These are phyloP conservation scores for Pyrenula aspistea DNA, from an alignment of 495 filamentous ascomycete species.

Conservation along the genomic window DNA sequence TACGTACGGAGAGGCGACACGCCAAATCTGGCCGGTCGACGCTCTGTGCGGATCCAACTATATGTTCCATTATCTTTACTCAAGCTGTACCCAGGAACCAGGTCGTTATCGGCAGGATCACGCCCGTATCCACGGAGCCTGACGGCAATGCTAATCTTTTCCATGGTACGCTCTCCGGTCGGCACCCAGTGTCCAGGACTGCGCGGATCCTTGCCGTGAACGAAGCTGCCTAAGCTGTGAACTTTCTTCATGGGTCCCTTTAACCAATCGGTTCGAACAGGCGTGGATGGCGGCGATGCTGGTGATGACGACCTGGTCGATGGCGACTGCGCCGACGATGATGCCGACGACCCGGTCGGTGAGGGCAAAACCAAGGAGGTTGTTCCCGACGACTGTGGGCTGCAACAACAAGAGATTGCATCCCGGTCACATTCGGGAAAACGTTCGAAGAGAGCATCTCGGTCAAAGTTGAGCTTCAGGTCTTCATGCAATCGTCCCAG, in stretches of 20 bases:
- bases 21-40: neutral
- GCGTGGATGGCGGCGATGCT: neutral
- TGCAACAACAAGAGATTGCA: neutral
- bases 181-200: neutral
- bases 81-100: neutral
- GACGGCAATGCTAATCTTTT: neutral
- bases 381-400: neutral
- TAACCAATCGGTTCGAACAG: neutral
- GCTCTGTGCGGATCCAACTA: neutral
- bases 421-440: neutral
- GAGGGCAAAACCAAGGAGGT: neutral
- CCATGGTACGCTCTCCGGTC: neutral
- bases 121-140: neutral
- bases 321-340: neutral
- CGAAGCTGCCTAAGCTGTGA: neutral
- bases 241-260: neutral
- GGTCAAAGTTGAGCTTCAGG: neutral
- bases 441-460: neutral
- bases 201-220: neutral
- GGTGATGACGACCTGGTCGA: neutral
- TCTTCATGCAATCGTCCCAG: neutral
- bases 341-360: neutral
- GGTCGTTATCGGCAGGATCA: neutral
- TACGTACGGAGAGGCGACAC: neutral
- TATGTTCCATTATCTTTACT: neutral